Base-by-base conservation (phyloP, 2,329 filamentous ascomycete species). In the Calonectria montana region DNA sequence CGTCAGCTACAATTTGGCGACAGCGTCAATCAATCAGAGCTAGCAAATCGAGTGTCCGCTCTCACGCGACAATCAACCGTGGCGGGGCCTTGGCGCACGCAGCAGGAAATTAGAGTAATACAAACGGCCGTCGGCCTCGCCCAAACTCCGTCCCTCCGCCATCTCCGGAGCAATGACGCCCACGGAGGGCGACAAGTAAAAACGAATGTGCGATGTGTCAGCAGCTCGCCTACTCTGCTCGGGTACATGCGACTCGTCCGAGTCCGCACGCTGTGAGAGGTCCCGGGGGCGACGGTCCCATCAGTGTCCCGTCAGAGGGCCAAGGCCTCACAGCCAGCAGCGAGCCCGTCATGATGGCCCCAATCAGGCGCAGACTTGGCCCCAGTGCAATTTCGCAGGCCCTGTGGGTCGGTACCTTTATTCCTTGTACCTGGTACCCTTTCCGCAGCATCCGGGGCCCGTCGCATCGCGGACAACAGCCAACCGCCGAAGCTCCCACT, bases 371-470 rank as follows among this genome's bases (percentile, higher is more conserved):
- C 73, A 75, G 72, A 18, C 73, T 57, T 57, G 55, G 76, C 71
- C 72, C 76, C 77, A 76, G 68, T 77, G 77, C 70, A 79, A 79
- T 79, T 76, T 79, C 77, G 53, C 77, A 75, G 70, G 73, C 69
- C 62, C 50, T 35, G 70, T 74, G 43, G 67, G 71, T 63, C 37
- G 71, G 71, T 76, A 79, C 77, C 69, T 73, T 71, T 62, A 59
- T 66, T 67, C 69, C 74, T 75, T 74, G 79, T 80, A 80, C 65
- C 73, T 64, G 69, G 69, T 74, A 67, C 75, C 68, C 76, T 74
- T 79, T 74, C 79, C 79, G 79, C 73, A 77, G 76, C 79, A 76
- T 80, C 79, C 79, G 79, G 77, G 57, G 67, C 62, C 66, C 48
- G 67, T 70, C 68, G 62, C 57, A 67, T 66, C 55, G 47, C 29